Evolutionary conservation across 129 eudicot species (phyloP), one percentile per base, ranked within the genome.

Genomic region (Tagetes erecta): DNA sequence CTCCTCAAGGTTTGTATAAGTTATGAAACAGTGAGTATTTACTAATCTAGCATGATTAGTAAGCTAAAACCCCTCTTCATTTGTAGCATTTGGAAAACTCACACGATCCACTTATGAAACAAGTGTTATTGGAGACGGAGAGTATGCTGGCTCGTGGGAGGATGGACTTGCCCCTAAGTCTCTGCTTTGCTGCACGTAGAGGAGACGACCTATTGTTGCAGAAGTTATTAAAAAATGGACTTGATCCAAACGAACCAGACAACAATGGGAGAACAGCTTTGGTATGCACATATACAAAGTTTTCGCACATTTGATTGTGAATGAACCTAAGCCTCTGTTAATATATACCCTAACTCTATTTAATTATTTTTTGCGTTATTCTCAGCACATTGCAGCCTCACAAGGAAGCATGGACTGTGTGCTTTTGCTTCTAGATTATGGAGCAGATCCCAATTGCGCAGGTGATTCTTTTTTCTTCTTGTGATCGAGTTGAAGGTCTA

Each of bases 381-480:
- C 36, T 67, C 92, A 95, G 99, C 99, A 95, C 64, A 86, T 95
- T 67, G 97, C 99, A 14, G 97, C 99, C 3, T 82, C 99, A 39
- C 81, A 91, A 80, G 99, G 99, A 82, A 82, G 73, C 51, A 89
- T 86, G 34, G 87, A 95, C 60, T 95, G 97, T 71, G 99, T 88
- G 77, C 88, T 86, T 69, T 88, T 91, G 59, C 81, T 95, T 42
- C 87, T 95, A 13, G 99, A 91, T 69, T 95, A 76, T 71, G 96
- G 97, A 30, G 99, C 94, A 46, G 96, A 91, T 81, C 87, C 95
- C 35, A 87, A 91, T 75, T 82, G 87, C 71, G 76, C 80, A 89
- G 98, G 98, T 92, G 70, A 8, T 44, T 53, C 52, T n/a, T 78
- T 57, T 68, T 36, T 46, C 71, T 64, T 47, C 52, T 5, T 47